Evolutionary conservation across 2,329 filamentous ascomycete genomes (phyloP), one percentile per base, ranked within the genome.

Genomic region (Colletotrichum tamarilloi): DNA sequence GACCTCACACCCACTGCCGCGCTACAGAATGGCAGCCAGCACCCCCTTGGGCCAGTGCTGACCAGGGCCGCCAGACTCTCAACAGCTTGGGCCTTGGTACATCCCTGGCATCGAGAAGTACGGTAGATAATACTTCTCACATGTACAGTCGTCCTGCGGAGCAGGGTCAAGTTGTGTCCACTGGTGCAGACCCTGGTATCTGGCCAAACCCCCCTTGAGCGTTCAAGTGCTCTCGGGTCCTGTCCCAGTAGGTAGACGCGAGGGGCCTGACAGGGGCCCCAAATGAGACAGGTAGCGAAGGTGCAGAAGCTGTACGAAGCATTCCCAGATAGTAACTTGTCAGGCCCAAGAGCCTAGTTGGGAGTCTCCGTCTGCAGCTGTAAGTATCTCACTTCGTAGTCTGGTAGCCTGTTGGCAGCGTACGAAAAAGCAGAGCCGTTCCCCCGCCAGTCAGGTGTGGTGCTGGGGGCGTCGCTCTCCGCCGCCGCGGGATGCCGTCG

Each of bases 381-480:
- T 22, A 49, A n/a, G 8, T 49, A n/a, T 11, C 42, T n/a, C 19
- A 49, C 19, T 49, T n/a, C 52, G 57, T 42, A 42, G 56, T 67
- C 38, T 42, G 28, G 57, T 53, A 24, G 24, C 46, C 24, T 32
- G 26, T 24, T 35, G 35, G 49, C 35, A 30, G 26, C 38, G 32
- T 30, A 42, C 49, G 22, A 70, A 35, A 35, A 35, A 28, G 42
- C 12, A n/a, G 35, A 58, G 55, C 67, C 67, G 60, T 65, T 65
- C 67, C 42, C 35, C 70, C 32, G 26, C 66, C 70, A 73, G 66
- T 69, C 60, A 65, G 53, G 60, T 12, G 56, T 56, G 65, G 53
- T 24, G 26, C 19, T 55, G n/a, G 57, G 35, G 42, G 42, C 32
- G 52, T 49, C 65, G 24, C 57, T 68, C 32, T 52, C 68, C 64